phyloP scores from a whole-genome alignment of 495 filamentous ascomycete species.

The Hypoxylon lienhwacheense region DNA sequence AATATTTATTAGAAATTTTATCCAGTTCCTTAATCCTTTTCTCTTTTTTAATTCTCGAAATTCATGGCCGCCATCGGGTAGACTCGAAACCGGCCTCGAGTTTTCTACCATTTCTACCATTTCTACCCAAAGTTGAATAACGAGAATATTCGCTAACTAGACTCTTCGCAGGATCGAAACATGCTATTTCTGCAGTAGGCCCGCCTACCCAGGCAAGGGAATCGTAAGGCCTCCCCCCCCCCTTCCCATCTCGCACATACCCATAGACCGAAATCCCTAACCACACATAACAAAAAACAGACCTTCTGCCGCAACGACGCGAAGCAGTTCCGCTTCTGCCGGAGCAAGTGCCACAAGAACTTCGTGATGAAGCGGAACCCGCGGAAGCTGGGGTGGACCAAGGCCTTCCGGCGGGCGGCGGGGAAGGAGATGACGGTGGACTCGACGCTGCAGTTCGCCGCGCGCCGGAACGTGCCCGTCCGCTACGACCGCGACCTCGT shows the following conservation, averaged over 20 bases:
- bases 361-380: conserved; percentile 97
- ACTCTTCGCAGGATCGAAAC: conserved; percentile 62
- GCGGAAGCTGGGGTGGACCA: conserved; percentile 80
- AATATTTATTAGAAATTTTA: background rate
- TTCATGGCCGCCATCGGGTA: background rate
- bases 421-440: conserved; percentile 80
- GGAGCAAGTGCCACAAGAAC: conserved; percentile 93
- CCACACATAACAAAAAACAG: background rate
- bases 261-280: background rate
- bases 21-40: background rate
- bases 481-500: conserved; percentile 93
- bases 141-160: conserved; percentile 20
- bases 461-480: conserved; percentile 89
- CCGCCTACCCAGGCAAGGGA: conserved; percentile 84
- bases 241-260: conserved; percentile 53
- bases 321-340: conserved; percentile 32
- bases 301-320: conserved; percentile 52
- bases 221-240: conserved; percentile 51
- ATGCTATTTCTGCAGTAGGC: conserved; percentile 87
- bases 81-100: background rate
- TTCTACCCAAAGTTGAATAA: background rate
- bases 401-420: conserved; percentile 37
- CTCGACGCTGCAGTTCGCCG: conserved; percentile 86
- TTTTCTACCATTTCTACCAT: background rate
- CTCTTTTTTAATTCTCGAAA: background rate